These are phyloP conservation scores for Oryza glumipatula DNA, from an alignment of 176 grass and related monocot species.

Conservation along the genomic window DNA sequence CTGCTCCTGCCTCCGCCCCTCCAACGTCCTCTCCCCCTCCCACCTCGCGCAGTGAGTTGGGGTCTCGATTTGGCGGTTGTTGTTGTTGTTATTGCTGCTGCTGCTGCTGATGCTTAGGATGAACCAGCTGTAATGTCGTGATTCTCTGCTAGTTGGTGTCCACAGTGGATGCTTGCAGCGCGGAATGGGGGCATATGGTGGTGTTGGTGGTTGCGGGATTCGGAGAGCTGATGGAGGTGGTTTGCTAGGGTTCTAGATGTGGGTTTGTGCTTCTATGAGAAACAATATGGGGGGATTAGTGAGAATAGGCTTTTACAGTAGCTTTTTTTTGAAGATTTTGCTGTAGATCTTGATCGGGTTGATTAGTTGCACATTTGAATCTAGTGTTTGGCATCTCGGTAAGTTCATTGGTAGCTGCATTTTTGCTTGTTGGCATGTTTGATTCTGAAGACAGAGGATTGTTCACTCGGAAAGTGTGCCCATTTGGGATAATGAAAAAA, in stretches of 20 bases:
- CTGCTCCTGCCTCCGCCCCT: conserved; percentile 98
- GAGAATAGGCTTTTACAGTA: not conserved
- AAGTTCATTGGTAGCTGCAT: conserved; percentile 9
- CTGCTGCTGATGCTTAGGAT: not conserved
- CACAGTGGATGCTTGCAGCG: not conserved
- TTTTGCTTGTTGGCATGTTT: not conserved
- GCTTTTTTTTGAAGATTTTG: not conserved
- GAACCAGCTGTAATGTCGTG: not conserved
- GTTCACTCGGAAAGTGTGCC: not conserved
- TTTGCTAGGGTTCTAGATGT: not conserved
- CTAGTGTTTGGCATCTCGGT: not conserved
- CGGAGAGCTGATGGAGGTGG: not conserved
- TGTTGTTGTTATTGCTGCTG: not conserved
- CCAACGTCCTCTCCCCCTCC: conserved; percentile 84
- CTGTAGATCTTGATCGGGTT: not conserved
- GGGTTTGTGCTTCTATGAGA: not conserved
- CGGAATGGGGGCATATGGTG: not conserved
- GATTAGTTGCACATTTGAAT: not conserved
- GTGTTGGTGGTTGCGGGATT: conserved; percentile 9
- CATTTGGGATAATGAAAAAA: not conserved
- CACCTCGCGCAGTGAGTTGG: conserved; percentile 77
- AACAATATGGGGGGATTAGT: not conserved
- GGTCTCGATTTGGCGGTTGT: conserved; percentile 1
- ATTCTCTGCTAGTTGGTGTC: not conserved
- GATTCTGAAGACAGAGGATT: not conserved